Percentiles rank a stretch among this genome's conserved stretches.
Conservation (phyloP, 352 stramenopile genomes). For the Stramenopiles sp. region DNA sequence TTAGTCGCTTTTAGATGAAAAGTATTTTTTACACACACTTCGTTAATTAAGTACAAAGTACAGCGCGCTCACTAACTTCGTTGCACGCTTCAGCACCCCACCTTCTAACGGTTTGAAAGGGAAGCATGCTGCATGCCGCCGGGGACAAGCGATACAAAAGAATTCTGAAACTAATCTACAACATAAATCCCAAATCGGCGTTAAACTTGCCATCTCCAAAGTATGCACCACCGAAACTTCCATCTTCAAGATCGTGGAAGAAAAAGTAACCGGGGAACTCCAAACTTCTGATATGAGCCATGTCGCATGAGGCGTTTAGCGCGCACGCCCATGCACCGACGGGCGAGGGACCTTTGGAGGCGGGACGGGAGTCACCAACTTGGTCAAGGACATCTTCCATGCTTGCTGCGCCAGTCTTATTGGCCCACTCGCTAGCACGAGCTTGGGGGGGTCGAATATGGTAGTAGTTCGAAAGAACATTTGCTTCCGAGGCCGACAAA, state of each 20-base stretch:
- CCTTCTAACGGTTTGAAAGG: too few species aligned
- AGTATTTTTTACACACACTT: too few species aligned
- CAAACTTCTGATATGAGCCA: slow-evolving; percentile 23
- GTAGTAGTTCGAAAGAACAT: slow-evolving; percentile 24
- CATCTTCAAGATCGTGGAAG: slow-evolving; percentile 25
- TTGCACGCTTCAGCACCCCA: too few species aligned
- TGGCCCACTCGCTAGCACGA: background rate
- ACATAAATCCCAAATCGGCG: slow-evolving; percentile 29
- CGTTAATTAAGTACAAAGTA: too few species aligned
- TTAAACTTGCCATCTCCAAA: slow-evolving; percentile 28
- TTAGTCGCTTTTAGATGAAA: too few species aligned
- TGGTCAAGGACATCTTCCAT: slow-evolving; percentile 24
- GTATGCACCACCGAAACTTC: slow-evolving; percentile 26
- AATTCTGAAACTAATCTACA: too few species aligned
- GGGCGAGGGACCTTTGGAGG: slow-evolving; percentile 23
- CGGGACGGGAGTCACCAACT: slow-evolving; percentile 25
- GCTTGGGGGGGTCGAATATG: slow-evolving; percentile 26
- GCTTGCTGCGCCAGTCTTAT: slow-evolving; percentile 19
- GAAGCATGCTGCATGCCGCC: too few species aligned
- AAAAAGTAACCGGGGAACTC: slow-evolving; percentile 29
- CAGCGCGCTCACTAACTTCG: too few species aligned
- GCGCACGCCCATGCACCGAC: slow-evolving; percentile 23
- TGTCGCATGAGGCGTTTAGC: slow-evolving; percentile 18
- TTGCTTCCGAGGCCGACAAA: slow-evolving; percentile 23
- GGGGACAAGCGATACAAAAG: too few species aligned